phyloP scores from a whole-genome alignment of 2,329 filamentous ascomycete species.

The Phymatotrichopsis omnivora region DNA sequence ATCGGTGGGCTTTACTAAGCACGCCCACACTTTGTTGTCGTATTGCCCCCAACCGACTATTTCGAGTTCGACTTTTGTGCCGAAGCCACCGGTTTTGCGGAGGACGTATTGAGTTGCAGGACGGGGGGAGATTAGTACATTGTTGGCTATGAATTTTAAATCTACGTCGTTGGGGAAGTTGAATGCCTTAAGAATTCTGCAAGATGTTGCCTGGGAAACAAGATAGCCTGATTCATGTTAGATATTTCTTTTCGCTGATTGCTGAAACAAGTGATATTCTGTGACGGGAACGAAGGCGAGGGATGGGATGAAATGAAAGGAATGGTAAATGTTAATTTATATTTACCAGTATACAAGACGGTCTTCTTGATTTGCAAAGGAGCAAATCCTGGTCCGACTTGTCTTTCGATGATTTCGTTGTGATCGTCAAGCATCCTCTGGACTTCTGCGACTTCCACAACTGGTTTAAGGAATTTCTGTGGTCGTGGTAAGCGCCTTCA shows the following conservation, averaged over 20 bases:
- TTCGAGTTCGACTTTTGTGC: slow-evolving; percentile 72
- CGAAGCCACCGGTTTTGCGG: slow-evolving; percentile 76
- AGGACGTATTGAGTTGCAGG: slow-evolving; percentile 62
- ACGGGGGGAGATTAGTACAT: slow-evolving; percentile 77
- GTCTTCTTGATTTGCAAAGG: slow-evolving; percentile 60
- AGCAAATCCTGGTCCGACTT: slow-evolving; percentile 4
- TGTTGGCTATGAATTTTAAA: slow-evolving; percentile 74
- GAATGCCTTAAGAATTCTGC: slow-evolving; percentile 22
- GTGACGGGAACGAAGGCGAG: no score
- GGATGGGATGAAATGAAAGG: no score
- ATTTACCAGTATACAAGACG: slow-evolving; percentile 66
- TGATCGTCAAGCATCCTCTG: slow-evolving; percentile 84
- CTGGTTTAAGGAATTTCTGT: slow-evolving; percentile 58
- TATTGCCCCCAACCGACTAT: slow-evolving; percentile 64
- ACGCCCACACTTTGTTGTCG: slow-evolving; percentile 82
- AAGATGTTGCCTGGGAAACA: slow-evolving; percentile 41
- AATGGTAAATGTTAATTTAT: no score
- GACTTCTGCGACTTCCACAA: slow-evolving; percentile 69
- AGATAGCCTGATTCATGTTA: slow-evolving; percentile 61
- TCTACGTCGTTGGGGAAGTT: slow-evolving; percentile 46
- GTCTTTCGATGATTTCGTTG: slow-evolving; percentile 50
- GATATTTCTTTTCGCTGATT: no score
- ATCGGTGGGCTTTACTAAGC: slow-evolving; percentile 62
- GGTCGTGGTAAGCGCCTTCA: background rate
- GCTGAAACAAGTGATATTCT: background rate